phyloP scores from a whole-genome alignment of 176 grass and related monocot species.

The Tillandsia fasciculata region DNA sequence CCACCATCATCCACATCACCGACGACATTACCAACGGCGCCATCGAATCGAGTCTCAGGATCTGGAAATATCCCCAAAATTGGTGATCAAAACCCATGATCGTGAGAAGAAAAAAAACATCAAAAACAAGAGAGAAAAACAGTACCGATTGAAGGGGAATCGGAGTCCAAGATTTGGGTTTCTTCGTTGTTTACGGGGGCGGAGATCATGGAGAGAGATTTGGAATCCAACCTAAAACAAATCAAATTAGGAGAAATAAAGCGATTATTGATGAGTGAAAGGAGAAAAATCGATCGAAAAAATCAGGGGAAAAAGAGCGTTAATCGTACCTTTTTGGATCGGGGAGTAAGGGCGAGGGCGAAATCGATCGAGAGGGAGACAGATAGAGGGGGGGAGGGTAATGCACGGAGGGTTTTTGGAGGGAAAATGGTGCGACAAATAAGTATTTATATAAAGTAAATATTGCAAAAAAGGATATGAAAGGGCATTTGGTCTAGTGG shows the following conservation, averaged over 20 bases:
- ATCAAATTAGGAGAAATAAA: not conserved
- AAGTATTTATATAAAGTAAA: no score
- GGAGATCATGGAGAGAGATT: constrained; percentile 1
- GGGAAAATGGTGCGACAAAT: no score
- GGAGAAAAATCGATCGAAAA: no score
- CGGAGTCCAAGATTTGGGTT: constrained; percentile 8
- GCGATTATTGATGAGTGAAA: not conserved
- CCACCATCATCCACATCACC: not conserved
- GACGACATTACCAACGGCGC: not conserved
- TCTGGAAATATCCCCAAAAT: not conserved
- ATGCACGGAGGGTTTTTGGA: no score
- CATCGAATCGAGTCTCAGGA: not conserved
- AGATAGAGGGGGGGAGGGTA: no score
- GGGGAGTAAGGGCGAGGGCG: no score
- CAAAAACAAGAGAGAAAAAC: not conserved
- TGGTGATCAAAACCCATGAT: not conserved
- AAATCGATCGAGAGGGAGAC: no score
- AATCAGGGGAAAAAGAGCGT: no score
- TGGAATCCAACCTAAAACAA: not conserved
- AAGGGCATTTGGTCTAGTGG: constrained; percentile 56
- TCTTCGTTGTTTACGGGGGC: not conserved
- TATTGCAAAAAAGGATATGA: no score
- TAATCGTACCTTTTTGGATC: no score
- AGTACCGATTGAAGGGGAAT: constrained; percentile 4
- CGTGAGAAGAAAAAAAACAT: not conserved